Evolutionary conservation across 2,329 filamentous ascomycete species (phyloP).

Genomic region (Cercospora sesami): DNA sequence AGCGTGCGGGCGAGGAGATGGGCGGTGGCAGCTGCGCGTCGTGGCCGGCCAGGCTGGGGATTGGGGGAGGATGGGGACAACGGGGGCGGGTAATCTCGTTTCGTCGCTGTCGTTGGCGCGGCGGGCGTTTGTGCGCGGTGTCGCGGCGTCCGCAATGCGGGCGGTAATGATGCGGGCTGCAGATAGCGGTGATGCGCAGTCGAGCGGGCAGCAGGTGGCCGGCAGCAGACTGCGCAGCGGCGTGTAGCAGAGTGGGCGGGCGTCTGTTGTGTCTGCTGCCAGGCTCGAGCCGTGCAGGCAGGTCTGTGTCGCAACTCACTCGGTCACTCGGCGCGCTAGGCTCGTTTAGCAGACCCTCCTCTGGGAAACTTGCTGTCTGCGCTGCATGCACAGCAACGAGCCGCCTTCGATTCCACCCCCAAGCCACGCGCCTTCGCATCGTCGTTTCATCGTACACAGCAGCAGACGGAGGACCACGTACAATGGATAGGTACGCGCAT

Average conservation of each 20-base stretch:
- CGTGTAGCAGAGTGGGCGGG: neutral
- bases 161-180: constrained; percentile 1
- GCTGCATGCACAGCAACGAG: neutral
- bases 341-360: constrained; percentile 6
- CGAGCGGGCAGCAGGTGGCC: neutral
- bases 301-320: constrained; percentile 5
- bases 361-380: constrained; percentile 3
- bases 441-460: neutral
- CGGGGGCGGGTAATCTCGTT: constrained; percentile 3
- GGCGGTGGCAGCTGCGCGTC: constrained; percentile 6
- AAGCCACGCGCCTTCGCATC: neutral
- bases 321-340: constrained; percentile 1
- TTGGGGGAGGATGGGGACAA: constrained; percentile 1
- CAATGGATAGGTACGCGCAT: constrained; percentile 35
- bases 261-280: constrained; percentile 6
- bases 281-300: neutral
- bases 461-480: neutral
- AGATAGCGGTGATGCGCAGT: constrained; percentile 1
- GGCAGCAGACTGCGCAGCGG: neutral
- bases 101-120: constrained; percentile 3
- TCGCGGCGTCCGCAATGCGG: neutral
- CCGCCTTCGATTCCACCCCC: neutral
- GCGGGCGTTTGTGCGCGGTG: neutral
- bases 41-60: neutral
- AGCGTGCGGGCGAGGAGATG: neutral